Evolutionary conservation across 441 rosid genomes (phyloP), one percentile per base, ranked within the genome.

Genomic region (Syzygium syzygioides): DNA sequence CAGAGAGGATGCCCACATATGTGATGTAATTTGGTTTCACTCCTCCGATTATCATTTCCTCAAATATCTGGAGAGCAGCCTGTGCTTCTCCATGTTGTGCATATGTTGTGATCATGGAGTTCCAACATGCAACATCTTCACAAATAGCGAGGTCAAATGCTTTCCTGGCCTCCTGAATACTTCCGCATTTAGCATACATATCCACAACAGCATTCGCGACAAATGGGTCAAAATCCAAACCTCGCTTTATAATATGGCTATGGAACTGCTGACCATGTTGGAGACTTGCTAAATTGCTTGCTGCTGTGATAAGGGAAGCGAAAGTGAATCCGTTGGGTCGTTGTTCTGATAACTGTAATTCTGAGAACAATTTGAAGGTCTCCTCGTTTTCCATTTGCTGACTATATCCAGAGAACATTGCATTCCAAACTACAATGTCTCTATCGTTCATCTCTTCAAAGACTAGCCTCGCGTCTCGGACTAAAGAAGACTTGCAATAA

Each of bases 141-240:
- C 91, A 76, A 83, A 62, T 54, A 50, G 92, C 86, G 10, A 89
- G 91, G 90, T 54, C 85, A 90, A 95, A 96, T 89, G 94, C 91
- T 90, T 90, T 92, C 30, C 87, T 30, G 76, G 98, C 95, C 85
- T 93, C 95, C 90, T 89, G 90, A 9, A 95, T 92, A 89, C 94
- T 91, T 91, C 97, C 97, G 89, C 98, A 95, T 91, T 96, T 96
- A 56, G 96, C 93, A 64, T 96, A 96, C 99, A 95, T 96, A 90
- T 95, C 95, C 79, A 96, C 56, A 48, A 96, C 91, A 57, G 97
- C 92, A 90, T 94, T 96, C 79, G 92, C 88, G 10, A 95, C 90
- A 79, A 94, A 92, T 9, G 95, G 92, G 86, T 96, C 94, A 87
- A 88, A 88, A 89, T 88, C 91, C 83, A 95, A 85, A 87, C 97